These are phyloP conservation scores for Hibiscus syriacus DNA, from an alignment of 345 rosid genomes.

Conservation along the genomic window DNA sequence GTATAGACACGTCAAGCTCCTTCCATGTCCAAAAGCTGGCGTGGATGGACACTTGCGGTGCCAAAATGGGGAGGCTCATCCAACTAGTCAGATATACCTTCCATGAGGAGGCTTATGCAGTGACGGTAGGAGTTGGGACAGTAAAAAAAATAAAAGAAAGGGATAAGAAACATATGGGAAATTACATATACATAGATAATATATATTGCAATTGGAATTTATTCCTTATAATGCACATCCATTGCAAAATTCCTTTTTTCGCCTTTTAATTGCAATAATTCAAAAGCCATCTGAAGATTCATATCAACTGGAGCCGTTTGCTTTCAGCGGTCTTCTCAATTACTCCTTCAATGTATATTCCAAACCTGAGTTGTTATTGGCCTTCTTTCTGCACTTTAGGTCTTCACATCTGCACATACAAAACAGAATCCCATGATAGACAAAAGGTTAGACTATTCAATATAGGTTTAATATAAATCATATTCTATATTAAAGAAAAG, in stretches of 20 bases:
- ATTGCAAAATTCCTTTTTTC: constrained; percentile 33
- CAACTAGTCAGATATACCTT: constrained; percentile 33
- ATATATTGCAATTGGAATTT: constrained; percentile 33
- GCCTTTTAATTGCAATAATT: constrained; percentile 49
- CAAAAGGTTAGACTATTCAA: not conserved
- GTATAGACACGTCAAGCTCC: constrained; percentile 4
- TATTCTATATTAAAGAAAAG: too few relatives aligned
- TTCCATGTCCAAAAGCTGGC: constrained; percentile 4
- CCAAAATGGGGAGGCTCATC: not conserved
- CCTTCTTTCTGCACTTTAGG: not conserved
- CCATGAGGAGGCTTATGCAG: constrained; percentile 37
- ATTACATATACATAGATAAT: not conserved
- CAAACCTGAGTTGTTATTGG: constrained; percentile 1
- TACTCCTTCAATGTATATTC: constrained; percentile 17
- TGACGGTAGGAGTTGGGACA: constrained; percentile 29
- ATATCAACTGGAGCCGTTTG: constrained; percentile 21
- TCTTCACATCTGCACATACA: not conserved
- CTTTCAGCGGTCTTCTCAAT: constrained; percentile 4
- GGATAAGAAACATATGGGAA: constrained; percentile 11
- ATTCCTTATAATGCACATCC: constrained; percentile 55
- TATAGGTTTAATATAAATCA: not conserved
- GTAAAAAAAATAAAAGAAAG: constrained; percentile 24
- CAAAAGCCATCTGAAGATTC: constrained; percentile 52
- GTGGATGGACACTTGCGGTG: not conserved
- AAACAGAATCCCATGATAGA: constrained; percentile 1